phyloP scores from a whole-genome alignment of 371 early-diverging fungal species.

The Circinella minor region DNA sequence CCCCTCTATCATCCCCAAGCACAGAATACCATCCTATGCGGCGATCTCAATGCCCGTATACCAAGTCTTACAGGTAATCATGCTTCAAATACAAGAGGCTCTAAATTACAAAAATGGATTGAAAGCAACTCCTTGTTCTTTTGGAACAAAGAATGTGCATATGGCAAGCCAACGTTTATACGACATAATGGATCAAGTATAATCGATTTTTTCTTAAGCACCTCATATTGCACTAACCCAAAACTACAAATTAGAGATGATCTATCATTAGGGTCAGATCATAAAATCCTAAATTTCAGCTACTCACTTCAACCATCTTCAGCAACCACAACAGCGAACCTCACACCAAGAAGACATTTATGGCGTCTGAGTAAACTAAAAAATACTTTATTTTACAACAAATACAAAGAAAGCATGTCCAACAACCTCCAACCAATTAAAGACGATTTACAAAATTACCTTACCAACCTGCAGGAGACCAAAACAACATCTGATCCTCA shows the following conservation, averaged over 20 bases:
- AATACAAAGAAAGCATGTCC: background rate
- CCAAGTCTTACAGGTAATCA: constrained; percentile 5
- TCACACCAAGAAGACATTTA: background rate
- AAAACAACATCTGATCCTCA: background rate
- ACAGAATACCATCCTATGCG: background rate
- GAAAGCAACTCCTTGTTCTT: background rate
- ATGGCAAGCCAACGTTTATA: constrained; percentile 17
- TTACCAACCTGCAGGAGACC: background rate
- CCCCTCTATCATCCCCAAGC: constrained; percentile 12
- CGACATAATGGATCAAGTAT: constrained; percentile 9
- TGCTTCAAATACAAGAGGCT: background rate
- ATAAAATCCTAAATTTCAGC: constrained; percentile 11
- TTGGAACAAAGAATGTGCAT: constrained; percentile 1
- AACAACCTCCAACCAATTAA: background rate
- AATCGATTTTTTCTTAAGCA: constrained; percentile 13
- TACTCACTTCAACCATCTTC: background rate
- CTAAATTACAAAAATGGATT: background rate
- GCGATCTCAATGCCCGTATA: constrained; percentile 24
- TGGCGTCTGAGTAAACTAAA: constrained; percentile 6
- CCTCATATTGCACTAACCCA: background rate
- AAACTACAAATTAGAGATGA: background rate
- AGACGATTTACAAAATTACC: no score
- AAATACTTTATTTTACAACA: background rate
- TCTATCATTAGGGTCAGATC: constrained; percentile 18
- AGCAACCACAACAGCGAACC: background rate